Base-by-base conservation (phyloP, 257 asterid species). In the Primulina tabacum region DNA sequence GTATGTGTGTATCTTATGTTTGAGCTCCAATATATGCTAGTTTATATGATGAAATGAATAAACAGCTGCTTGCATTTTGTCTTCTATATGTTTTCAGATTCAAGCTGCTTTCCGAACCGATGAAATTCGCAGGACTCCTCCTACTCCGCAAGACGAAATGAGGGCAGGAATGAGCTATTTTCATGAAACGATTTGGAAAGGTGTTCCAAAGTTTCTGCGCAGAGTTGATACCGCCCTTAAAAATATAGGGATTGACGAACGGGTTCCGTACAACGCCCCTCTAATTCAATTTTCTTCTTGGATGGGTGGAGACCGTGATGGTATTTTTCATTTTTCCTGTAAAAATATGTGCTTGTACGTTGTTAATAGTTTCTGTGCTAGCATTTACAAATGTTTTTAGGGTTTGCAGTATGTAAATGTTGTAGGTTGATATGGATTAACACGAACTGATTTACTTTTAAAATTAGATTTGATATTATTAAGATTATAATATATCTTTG, bases 301-400 rank as follows among this genome's bases (percentile, higher is more conserved):
- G 89, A 84, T 84, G 89, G 90, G 85, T 69, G 87, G 85, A 61
- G 90, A 85, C 58, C 87, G 87, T 65, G 87, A 82, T 57, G 90
- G 90, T 85, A 79, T 56, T 9, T 59, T 33, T 64, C 43, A 12
- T 40, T 37, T 28, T 17, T 1, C 47, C 20, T 32, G n/a, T 61
- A 20, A 4, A 33, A 4, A 40, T 21, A 68, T 58, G 29, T 32
- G 9, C 47, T 21, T 59, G 7, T 6, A 18, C 24, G n/a, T 33
- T 33, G 6, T 33, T 6, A 8, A 18, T 2, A 34, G 7, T 21
- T 43, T 67, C 12, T 67, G 47, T 4, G 32, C 60, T 65, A 35
- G 38, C 58, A 17, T 10, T n/a, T 59, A 32, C 17, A 28, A 2
- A 38, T 33, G 7, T 38, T 43, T 10, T 43, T 11, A 43, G 3